Evolutionary conservation across 352 stramenopile species (phyloP).

Genomic region (Peronosclerospora sorghi): DNA sequence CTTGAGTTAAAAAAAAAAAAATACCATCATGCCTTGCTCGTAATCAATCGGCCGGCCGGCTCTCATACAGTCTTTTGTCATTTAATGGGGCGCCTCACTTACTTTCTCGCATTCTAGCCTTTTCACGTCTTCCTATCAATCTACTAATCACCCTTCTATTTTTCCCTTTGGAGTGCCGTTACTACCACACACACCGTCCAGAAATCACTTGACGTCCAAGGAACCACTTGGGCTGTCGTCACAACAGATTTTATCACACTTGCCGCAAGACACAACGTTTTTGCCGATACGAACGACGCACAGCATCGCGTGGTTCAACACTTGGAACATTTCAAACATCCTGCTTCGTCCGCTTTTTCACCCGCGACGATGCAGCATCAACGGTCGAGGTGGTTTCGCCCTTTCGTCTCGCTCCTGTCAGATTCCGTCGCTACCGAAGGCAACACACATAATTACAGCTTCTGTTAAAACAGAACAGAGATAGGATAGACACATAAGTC

Average conservation of each 20-base stretch:
- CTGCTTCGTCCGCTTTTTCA: conserved; percentile 74
- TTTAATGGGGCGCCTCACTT: conserved; percentile 4
- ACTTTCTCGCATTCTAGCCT: conserved; percentile 20
- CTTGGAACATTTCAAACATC: conserved; percentile 28
- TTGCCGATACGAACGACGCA: conserved; percentile 4
- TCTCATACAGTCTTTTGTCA: neutral
- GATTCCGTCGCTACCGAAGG: conserved; percentile 68
- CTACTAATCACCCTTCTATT: conserved; percentile 11
- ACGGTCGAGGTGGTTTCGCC: conserved; percentile 38
- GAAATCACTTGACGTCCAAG: conserved; percentile 3
- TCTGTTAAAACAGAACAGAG: conserved; percentile 86
- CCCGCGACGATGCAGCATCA: conserved; percentile 31
- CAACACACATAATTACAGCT: conserved; percentile 87
- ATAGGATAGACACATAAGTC: conserved; percentile 81
- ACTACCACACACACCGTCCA: conserved; percentile 7
- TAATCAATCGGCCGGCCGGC: neutral
- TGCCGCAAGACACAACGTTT: conserved; percentile 3
- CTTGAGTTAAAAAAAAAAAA: too few relatives aligned
- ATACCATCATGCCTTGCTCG: neutral
- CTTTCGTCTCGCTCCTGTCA: conserved; percentile 59
- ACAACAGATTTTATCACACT: conserved; percentile 5
- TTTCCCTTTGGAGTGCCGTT: conserved; percentile 13
- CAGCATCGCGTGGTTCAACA: conserved; percentile 8
- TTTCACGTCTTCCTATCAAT: conserved; percentile 3
- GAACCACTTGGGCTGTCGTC: conserved; percentile 1